Percentiles rank a stretch among this genome's conserved stretches.
phyloP scores from a whole-genome alignment of 352 stramenopile species.

The Pythium oligandrum region DNA sequence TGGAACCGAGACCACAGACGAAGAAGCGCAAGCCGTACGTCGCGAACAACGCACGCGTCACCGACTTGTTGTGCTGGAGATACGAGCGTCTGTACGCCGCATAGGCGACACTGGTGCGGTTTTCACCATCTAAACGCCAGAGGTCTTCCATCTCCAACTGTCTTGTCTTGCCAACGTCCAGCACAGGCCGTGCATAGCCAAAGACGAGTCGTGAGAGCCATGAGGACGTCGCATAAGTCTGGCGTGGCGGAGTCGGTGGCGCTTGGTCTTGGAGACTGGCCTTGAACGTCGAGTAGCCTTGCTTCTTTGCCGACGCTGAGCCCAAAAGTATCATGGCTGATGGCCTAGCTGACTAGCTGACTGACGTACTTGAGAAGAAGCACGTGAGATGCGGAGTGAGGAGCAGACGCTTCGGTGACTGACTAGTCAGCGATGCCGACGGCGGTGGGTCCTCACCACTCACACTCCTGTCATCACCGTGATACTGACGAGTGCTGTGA shows the following conservation, averaged over 20 bases:
- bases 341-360: too few species aligned
- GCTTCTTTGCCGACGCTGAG: not conserved
- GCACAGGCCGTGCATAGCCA: not conserved
- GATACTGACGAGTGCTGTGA: too few species aligned
- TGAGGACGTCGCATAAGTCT: slow-evolving; percentile 6
- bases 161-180: not conserved
- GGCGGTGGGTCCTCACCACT: too few species aligned
- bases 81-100: not conserved
- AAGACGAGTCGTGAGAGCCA: slow-evolving; percentile 8
- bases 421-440: too few species aligned
- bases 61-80: not conserved
- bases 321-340: too few species aligned
- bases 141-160: slow-evolving; percentile 8
- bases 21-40: slow-evolving; percentile 11
- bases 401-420: too few species aligned
- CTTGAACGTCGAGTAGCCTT: too few species aligned
- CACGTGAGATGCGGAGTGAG: too few species aligned
- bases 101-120: slow-evolving; percentile 1
- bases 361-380: too few species aligned
- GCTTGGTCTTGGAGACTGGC: not conserved
- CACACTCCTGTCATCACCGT: too few species aligned
- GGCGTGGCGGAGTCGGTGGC: not conserved
- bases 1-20: slow-evolving; percentile 9
- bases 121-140: slow-evolving; percentile 2
- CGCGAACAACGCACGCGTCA: not conserved